Conservation (phyloP, 441 rosid genomes). For the Gossypium gossypioides region DNA sequence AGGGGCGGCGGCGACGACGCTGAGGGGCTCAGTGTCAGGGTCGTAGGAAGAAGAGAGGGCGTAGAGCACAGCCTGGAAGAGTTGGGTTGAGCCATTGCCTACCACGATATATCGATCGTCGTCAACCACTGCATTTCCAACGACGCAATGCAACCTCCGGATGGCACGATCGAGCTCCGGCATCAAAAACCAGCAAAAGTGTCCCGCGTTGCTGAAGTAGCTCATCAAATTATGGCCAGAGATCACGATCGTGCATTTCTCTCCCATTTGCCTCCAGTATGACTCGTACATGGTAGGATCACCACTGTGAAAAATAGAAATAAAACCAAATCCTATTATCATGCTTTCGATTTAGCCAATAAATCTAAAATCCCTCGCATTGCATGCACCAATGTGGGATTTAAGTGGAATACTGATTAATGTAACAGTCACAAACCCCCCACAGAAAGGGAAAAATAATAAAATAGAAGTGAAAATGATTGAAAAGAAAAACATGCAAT, state of each 20-base stretch:
- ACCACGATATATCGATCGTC: conserved; percentile 45
- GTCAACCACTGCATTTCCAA: conserved; percentile 57
- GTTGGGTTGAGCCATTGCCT: conserved; percentile 83
- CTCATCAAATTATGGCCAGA: conserved; percentile 66
- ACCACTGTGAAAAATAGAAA: conserved; percentile 35
- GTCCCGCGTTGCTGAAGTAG: conserved; percentile 49
- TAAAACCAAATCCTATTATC: background rate
- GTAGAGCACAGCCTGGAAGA: conserved; percentile 55
- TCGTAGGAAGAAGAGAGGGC: conserved; percentile 44
- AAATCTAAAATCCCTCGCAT: background rate
- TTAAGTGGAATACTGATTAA: background rate
- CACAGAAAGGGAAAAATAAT: background rate
- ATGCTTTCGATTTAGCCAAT: background rate
- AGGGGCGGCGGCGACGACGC: conserved; percentile 74
- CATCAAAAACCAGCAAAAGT: conserved; percentile 66
- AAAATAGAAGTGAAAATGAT: background rate
- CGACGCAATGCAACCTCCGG: conserved; percentile 42
- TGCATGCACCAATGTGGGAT: background rate
- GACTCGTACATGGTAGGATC: conserved; percentile 68
- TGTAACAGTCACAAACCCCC: background rate
- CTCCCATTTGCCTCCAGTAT: conserved; percentile 57
- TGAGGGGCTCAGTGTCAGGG: conserved; percentile 37
- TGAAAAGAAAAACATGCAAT: background rate
- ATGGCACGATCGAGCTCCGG: conserved; percentile 52
- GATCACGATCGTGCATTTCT: conserved; percentile 51